These are phyloP conservation scores for Tuber microsphaerosporum DNA, from an alignment of 495 filamentous ascomycete species.

Conservation along the genomic window DNA sequence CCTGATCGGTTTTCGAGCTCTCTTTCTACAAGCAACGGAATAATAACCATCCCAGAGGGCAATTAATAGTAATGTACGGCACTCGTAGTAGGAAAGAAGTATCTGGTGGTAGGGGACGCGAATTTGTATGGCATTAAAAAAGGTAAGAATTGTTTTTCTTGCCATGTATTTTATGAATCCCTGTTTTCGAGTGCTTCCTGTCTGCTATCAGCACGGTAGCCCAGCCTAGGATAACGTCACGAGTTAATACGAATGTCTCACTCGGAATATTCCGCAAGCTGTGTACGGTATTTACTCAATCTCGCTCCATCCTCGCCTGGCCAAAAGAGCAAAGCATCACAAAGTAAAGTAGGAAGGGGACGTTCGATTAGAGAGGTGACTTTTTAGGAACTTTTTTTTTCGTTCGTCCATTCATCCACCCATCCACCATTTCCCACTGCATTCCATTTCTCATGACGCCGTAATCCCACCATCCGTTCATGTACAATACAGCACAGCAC, in stretches of 20 bases:
- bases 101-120: too few relatives aligned
- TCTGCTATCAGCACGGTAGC: background rate
- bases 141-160: background rate
- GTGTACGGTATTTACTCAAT: background rate
- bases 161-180: too few relatives aligned
- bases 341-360: background rate
- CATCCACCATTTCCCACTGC: background rate
- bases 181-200: too few relatives aligned
- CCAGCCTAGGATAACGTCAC: background rate
- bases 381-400: background rate
- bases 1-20: background rate
- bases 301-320: too few relatives aligned
- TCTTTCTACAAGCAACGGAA: background rate
- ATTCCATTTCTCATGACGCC: background rate
- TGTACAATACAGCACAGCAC: background rate
- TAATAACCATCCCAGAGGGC: background rate
- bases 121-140: too few relatives aligned
- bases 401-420: too few relatives aligned
- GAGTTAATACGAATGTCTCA: background rate
- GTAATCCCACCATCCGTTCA: background rate
- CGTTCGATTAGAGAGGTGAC: background rate
- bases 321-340: background rate
- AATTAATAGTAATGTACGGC: background rate
- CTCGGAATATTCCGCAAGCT: background rate
- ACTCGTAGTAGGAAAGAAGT: background rate